Evolutionary conservation across 306 rosid genomes (phyloP), one percentile per base, ranked within the genome.

Genomic region (Acacia confusa): DNA sequence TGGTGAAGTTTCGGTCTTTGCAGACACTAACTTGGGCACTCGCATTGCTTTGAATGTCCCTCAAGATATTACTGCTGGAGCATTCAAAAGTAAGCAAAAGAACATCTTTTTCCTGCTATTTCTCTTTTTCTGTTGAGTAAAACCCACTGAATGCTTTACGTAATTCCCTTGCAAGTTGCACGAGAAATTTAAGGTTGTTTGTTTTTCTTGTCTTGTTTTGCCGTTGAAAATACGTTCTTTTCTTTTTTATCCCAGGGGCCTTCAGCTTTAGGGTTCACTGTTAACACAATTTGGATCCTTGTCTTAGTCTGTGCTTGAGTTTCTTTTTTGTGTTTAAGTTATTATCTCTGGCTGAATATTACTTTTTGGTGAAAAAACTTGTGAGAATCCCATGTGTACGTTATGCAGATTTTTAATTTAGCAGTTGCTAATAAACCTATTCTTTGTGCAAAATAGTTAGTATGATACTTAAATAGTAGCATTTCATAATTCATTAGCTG

Each of bases 1-100:
- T 19, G 85, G 48, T 36, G 82, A 83, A 81, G 91, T 92, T 53
- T 83, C 89, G 22, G 88, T 94, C 76, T 94, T 94, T 63, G 89
- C 82, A 16, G 88, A 87, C 22, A 92, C 98, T 36, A 87, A 87
- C 85, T 77, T 92, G 79, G 96, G 90, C 84, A 94, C 97, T 83
- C 85, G 79, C 85, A 72, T 94, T 5, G 94, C 91, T 75, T 68
- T 94, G 81, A 83, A 78, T 60, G 87, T 89, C 34, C 90, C 85
- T 68, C 89, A 45, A 10, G 79, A 89, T 75, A 87, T 87, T 64
- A 84, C 93, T 6, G 87, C 86, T 12, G 85, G 79, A 64, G 88
- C 87, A 72, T 86, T 94, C 84, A 94, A 91, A 86, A 88, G 98
- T 94, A 77, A n/a, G 89, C 47, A 67, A 24, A 57, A 60, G 10